Conservation (phyloP, 345 rosid genomes). For the Orychophragmus violaceus region DNA sequence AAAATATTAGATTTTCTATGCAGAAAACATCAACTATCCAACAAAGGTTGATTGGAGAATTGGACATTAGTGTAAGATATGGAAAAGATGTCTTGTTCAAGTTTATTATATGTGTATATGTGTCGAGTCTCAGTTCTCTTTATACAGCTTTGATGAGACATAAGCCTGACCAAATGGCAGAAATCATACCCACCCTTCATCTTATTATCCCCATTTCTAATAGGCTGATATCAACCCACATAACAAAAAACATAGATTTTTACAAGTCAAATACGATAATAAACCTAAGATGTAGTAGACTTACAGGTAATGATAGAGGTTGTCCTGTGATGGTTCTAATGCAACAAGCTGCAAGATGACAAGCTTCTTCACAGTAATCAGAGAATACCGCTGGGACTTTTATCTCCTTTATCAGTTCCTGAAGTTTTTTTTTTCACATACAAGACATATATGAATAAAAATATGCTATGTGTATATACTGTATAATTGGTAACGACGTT, state of each 20-base stretch:
- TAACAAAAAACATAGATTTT: background rate
- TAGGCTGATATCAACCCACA: background rate
- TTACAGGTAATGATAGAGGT: conserved; percentile 51
- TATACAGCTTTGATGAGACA: conserved; percentile 19
- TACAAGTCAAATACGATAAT: background rate
- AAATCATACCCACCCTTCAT: background rate
- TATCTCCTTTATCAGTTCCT: conserved; percentile 70
- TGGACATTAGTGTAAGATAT: conserved; percentile 2
- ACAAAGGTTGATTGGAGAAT: conserved; percentile 8
- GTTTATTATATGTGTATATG: conserved; percentile 2
- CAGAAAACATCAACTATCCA: conserved; percentile 1
- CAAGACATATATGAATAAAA: background rate
- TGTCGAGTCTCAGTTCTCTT: conserved; percentile 8
- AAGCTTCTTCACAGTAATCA: conserved; percentile 98
- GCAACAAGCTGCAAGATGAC: conserved; percentile 71
- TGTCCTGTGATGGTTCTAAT: conserved; percentile 43
- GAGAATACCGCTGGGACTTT: conserved; percentile 71
- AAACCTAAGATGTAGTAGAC: conserved; percentile 10
- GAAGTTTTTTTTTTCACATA: conserved; percentile 4
- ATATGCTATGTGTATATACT: background rate
- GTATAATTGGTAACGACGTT: background rate
- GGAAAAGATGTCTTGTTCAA: background rate
- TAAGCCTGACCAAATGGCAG: conserved; percentile 13
- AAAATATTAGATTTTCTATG: background rate
- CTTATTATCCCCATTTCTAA: background rate